These are phyloP conservation scores for Magnaporthiopsis rhizophila DNA, from an alignment of 2,329 filamentous ascomycete species.

Conservation along the genomic window DNA sequence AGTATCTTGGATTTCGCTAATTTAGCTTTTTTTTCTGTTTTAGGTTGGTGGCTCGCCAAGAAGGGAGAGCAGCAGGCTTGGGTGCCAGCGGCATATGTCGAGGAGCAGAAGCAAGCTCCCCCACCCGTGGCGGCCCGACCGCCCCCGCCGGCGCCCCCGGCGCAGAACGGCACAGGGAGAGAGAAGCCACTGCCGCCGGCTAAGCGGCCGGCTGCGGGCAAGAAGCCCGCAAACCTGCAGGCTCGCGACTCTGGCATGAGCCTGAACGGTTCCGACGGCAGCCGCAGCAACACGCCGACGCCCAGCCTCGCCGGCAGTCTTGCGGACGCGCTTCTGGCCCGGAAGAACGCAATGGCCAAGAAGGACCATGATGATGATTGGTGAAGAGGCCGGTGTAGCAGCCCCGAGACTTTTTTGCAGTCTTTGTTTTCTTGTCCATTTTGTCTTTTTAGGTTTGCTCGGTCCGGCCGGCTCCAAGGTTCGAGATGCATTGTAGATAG, in stretches of 20 bases:
- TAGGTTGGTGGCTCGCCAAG: slow-evolving; percentile 95
- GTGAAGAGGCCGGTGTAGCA: slow-evolving; percentile 29
- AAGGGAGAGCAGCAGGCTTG: slow-evolving; percentile 69
- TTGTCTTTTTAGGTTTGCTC: neutral
- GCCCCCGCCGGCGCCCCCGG: slow-evolving; percentile 58
- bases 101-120: slow-evolving; percentile 64
- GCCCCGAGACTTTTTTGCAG: neutral
- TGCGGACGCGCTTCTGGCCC: slow-evolving; percentile 68
- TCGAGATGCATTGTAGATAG: neutral
- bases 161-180: slow-evolving; percentile 13
- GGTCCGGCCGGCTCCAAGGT: neutral
- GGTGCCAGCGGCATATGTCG: slow-evolving; percentile 89
- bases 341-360: slow-evolving; percentile 69
- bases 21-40: neutral
- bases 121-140: slow-evolving; percentile 52
- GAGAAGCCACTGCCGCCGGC: slow-evolving; percentile 59
- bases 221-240: slow-evolving; percentile 61
- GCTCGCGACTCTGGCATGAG: slow-evolving; percentile 67
- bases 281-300: slow-evolving; percentile 63
- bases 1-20: neutral
- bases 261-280: slow-evolving; percentile 50
- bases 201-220: slow-evolving; percentile 66
- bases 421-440: slow-evolving; percentile 1
- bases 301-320: slow-evolving; percentile 65
- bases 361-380: slow-evolving; percentile 65